Evolutionary conservation across 768 basidiomycete species (phyloP).

Genomic region (Serendipita sp.): DNA sequence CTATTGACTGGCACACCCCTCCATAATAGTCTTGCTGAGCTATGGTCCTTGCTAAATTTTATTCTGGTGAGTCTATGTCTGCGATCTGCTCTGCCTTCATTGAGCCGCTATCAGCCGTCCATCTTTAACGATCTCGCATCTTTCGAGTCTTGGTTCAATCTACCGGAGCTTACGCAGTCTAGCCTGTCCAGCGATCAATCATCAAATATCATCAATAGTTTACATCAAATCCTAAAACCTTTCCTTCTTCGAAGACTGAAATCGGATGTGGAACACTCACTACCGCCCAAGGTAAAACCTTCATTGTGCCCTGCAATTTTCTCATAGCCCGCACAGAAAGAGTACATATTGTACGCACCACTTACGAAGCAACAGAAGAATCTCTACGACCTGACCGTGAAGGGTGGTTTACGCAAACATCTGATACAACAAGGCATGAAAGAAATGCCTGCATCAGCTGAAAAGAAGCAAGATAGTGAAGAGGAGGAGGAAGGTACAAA

Average conservation of each 20-base stretch:
- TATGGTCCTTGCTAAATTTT: constrained; percentile 93
- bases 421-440: constrained; percentile 18
- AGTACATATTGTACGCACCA: constrained; percentile 87
- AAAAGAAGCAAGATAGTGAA: constrained; percentile 18
- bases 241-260: constrained; percentile 88
- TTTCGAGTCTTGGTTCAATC: constrained; percentile 84
- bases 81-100: not conserved
- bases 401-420: constrained; percentile 43
- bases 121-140: constrained; percentile 79
- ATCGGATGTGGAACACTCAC: constrained; percentile 71
- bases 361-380: constrained; percentile 69
- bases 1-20: constrained; percentile 92
- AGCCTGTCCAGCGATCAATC: constrained; percentile 42
- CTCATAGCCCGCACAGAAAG: constrained; percentile 40
- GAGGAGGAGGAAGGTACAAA: constrained; percentile 13
- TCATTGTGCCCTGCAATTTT: constrained; percentile 2
- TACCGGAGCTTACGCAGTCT: constrained; percentile 39
- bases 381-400: constrained; percentile 64
- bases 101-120: constrained; percentile 32
- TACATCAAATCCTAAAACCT: constrained; percentile 86
- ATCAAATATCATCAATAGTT: constrained; percentile 49
- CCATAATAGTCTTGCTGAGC: constrained; percentile 86
- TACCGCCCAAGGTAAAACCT: constrained; percentile 40
- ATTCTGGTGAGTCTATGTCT: constrained; percentile 31
- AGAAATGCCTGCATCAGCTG: constrained; percentile 14